phyloP scores from a whole-genome alignment of 2,329 filamentous ascomycete species.

The Pseudocercospora vitis region DNA sequence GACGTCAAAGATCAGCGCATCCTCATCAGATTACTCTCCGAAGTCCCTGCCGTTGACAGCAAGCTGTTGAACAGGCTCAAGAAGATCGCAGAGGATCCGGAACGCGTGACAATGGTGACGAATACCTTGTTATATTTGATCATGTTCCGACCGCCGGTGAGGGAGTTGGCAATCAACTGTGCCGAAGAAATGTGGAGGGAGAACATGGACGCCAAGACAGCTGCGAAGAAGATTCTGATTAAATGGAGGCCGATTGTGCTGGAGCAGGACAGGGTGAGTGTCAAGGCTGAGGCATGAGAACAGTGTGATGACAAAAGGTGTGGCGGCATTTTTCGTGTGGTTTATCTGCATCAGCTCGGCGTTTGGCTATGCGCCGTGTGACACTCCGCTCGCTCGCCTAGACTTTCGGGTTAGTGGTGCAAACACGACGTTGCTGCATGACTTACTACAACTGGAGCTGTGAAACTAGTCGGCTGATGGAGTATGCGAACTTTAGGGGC shows the following conservation, averaged over 20 bases:
- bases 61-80: constrained; percentile 71
- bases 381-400: too few species aligned
- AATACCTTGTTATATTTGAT: constrained; percentile 60
- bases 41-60: constrained; percentile 77
- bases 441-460: too few species aligned
- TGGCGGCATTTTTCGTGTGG: neutral
- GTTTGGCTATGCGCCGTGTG: constrained; percentile 11
- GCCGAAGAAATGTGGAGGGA: constrained; percentile 60
- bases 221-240: constrained; percentile 54
- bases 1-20: constrained; percentile 80
- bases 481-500: too few species aligned
- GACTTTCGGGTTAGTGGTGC: too few species aligned
- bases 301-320: neutral
- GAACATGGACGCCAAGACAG: constrained; percentile 49
- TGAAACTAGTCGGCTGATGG: too few species aligned
- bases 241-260: constrained; percentile 57
- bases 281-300: constrained; percentile 26
- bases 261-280: constrained; percentile 27
- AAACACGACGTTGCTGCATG: too few species aligned
- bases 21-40: constrained; percentile 84
- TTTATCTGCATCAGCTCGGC: constrained; percentile 9
- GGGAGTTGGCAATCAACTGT: constrained; percentile 58
- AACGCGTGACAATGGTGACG: constrained; percentile 60
- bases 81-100: constrained; percentile 62
- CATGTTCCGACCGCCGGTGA: constrained; percentile 60